These are phyloP conservation scores for Clarireedia homoeocarpa DNA, from an alignment of 2,329 filamentous ascomycete species.

Conservation along the genomic window DNA sequence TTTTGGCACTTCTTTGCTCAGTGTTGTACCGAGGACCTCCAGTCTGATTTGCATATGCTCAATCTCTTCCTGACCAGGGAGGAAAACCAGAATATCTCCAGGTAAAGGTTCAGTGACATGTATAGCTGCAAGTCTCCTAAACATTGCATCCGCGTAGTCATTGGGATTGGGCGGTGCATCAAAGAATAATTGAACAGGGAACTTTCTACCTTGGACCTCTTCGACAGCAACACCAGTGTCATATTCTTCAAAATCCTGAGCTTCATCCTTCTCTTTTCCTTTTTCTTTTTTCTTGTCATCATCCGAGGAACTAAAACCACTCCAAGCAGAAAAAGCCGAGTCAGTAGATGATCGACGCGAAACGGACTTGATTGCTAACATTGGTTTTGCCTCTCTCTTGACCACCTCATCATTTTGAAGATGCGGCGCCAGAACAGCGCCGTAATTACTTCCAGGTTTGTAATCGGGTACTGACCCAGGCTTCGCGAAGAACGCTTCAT, in stretches of 20 bases:
- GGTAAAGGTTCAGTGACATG: slow-evolving; percentile 85
- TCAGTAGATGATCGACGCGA: slow-evolving; percentile 14
- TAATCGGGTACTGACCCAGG: slow-evolving; percentile 22
- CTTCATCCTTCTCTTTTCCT: neutral
- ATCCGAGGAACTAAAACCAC: slow-evolving; percentile 18
- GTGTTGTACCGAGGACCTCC: slow-evolving; percentile 66
- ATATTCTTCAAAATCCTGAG: neutral
- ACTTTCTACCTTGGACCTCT: slow-evolving; percentile 80
- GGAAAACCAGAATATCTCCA: slow-evolving; percentile 85
- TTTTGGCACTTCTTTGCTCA: slow-evolving; percentile 69
- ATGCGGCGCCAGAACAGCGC: slow-evolving; percentile 19
- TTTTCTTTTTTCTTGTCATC: slow-evolving; percentile 2
- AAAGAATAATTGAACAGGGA: slow-evolving; percentile 72
- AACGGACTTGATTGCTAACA: slow-evolving; percentile 1
- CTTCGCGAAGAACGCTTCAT: slow-evolving; percentile 64
- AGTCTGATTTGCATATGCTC: slow-evolving; percentile 73
- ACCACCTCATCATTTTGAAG: slow-evolving; percentile 10
- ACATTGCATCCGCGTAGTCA: slow-evolving; percentile 73
- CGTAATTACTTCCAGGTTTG: slow-evolving; percentile 23
- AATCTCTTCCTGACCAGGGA: slow-evolving; percentile 90
- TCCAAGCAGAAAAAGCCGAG: slow-evolving; percentile 18
- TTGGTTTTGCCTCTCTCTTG: neutral
- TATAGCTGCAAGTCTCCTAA: slow-evolving; percentile 78
- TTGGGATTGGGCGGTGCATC: slow-evolving; percentile 56
- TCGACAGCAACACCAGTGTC: slow-evolving; percentile 24